Conservation (phyloP, 345 rosid genomes). For the Litchi chinensis region DNA sequence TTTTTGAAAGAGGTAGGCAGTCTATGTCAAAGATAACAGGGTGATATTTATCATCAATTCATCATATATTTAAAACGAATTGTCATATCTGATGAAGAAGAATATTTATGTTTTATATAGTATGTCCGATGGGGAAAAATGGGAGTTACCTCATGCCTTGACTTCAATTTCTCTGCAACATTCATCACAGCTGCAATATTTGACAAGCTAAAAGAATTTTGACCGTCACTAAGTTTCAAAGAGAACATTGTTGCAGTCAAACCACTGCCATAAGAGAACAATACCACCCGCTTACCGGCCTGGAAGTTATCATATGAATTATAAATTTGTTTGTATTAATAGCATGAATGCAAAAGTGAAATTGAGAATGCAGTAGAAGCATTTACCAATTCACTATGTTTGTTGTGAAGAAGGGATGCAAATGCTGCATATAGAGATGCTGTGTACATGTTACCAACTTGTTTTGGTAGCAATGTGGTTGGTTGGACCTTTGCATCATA, state of each 20-base stretch:
- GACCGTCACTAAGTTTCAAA: constrained; percentile 59
- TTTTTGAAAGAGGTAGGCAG: neutral
- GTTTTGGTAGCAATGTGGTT: constrained; percentile 84
- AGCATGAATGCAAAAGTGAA: neutral
- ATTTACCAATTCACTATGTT: constrained; percentile 70
- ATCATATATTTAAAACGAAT: too few species aligned
- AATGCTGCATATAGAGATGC: constrained; percentile 98
- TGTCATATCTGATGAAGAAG: neutral
- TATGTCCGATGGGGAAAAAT: neutral
- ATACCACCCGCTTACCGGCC: constrained; percentile 75
- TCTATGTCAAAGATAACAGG: neutral
- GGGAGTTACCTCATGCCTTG: constrained; percentile 82
- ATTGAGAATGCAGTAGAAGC: constrained; percentile 11
- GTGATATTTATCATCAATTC: neutral
- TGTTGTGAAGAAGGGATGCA: constrained; percentile 87
- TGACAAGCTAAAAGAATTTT: constrained; percentile 76
- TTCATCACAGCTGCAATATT: constrained; percentile 78
- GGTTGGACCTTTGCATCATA: constrained; percentile 88
- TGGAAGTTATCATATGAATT: constrained; percentile 30
- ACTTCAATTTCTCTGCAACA: constrained; percentile 68
- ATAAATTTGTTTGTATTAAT: neutral
- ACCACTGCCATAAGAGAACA: constrained; percentile 99
- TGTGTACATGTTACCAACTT: constrained; percentile 99
- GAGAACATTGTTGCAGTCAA: constrained; percentile 93
- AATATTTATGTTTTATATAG: neutral